Evolutionary conservation across 2,329 filamentous ascomycete genomes (phyloP).

Genomic region (Xylariaceae sp.): DNA sequence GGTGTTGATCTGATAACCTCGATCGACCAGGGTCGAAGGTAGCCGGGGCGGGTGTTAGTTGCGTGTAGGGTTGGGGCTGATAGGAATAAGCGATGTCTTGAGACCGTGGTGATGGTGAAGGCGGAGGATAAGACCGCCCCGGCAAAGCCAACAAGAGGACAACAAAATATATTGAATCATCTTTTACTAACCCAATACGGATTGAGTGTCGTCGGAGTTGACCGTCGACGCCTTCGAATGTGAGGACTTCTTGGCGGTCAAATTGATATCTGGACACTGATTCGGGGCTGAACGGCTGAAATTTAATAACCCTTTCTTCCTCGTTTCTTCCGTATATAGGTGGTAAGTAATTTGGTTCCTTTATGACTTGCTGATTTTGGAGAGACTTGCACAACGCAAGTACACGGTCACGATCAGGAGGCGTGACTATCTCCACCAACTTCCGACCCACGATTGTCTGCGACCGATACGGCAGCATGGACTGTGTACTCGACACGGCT

Average conservation of each 20-base stretch:
- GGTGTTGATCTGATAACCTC: slow-evolving; percentile 35
- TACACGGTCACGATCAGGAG: slow-evolving; percentile 51
- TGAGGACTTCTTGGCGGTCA: slow-evolving; percentile 52
- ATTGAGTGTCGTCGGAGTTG: slow-evolving; percentile 48
- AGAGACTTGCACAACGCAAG: slow-evolving; percentile 48
- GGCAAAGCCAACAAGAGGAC: slow-evolving; percentile 45
- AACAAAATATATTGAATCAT: slow-evolving; percentile 60
- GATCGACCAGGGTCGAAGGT: slow-evolving; percentile 45
- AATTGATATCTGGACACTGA: slow-evolving; percentile 50
- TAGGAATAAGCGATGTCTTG: slow-evolving; percentile 43
- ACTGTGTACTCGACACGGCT: slow-evolving; percentile 32
- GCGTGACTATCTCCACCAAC: slow-evolving; percentile 51
- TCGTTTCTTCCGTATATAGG: slow-evolving; percentile 56
- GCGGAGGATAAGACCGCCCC: slow-evolving; percentile 40
- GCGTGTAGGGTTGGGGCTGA: slow-evolving; percentile 39
- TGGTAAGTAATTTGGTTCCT: slow-evolving; percentile 59
- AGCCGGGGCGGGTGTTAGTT: slow-evolving; percentile 44
- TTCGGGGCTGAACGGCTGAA: slow-evolving; percentile 50
- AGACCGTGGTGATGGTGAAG: slow-evolving; percentile 43
- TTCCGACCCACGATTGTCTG: slow-evolving; percentile 45
- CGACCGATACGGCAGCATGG: slow-evolving; percentile 36
- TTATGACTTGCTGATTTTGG: slow-evolving; percentile 53
- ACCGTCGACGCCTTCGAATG: slow-evolving; percentile 50
- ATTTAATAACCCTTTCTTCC: slow-evolving; percentile 52
- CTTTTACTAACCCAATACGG: slow-evolving; percentile 55